Evolutionary conservation across 2,329 filamentous ascomycete species (phyloP).

Genomic region (Xylariales sp.): DNA sequence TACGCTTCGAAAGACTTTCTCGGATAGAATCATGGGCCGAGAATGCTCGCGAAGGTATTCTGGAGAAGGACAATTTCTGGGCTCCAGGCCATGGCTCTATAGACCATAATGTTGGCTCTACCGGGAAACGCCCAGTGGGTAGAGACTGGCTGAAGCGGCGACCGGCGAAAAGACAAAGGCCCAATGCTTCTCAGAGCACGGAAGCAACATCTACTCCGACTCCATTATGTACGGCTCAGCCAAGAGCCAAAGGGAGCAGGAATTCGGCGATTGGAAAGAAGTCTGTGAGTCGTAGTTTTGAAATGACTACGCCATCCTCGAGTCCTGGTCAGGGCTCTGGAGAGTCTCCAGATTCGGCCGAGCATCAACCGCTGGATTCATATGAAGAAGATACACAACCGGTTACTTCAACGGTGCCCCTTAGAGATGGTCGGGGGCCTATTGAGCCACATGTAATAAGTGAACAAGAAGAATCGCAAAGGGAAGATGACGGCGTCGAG

Average conservation of each 20-base stretch:
- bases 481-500: background rate
- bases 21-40: conserved; percentile 47
- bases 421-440: background rate
- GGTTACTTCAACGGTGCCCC: background rate
- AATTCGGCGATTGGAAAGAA: conserved; percentile 10
- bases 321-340: conserved; percentile 34
- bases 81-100: conserved; percentile 38
- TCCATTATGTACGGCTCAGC: conserved; percentile 30
- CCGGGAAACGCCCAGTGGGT: conserved; percentile 42
- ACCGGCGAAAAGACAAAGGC: conserved; percentile 42
- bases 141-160: conserved; percentile 48
- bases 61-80: conserved; percentile 48
- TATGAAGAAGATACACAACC: conserved; percentile 1
- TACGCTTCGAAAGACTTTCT: conserved; percentile 38
- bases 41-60: conserved; percentile 33
- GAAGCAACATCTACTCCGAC: conserved; percentile 40
- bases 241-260: conserved; percentile 26
- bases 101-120: conserved; percentile 24
- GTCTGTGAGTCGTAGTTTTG: conserved; percentile 42
- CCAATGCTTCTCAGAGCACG: conserved; percentile 37
- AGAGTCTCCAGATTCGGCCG: conserved; percentile 9
- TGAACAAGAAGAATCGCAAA: conserved; percentile 5
- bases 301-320: conserved; percentile 46
- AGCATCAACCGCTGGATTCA: background rate
- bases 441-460: background rate